A percentile compares a stretch with the other conserved stretches of the same genome.
These are phyloP conservation scores for Xerocomus brunneocitrinus DNA, from an alignment of 768 basidiomycete species.

Conservation along the genomic window DNA sequence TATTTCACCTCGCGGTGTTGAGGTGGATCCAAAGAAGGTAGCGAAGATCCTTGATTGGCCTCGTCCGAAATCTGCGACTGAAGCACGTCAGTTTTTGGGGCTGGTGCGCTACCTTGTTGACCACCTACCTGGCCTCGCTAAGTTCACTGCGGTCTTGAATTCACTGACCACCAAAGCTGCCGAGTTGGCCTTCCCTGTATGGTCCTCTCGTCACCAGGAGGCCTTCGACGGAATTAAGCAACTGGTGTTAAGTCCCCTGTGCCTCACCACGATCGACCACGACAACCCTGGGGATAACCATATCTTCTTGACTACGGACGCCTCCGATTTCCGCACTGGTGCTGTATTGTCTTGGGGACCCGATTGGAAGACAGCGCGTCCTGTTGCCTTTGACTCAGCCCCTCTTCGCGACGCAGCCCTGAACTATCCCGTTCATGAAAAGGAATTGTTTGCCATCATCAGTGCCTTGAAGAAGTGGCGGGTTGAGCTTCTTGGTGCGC, in stretches of 20 bases:
- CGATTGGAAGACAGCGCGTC: background rate
- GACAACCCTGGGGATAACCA: background rate
- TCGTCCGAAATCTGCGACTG: background rate
- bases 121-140: background rate
- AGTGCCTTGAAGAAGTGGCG: conserved; percentile 24
- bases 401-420: background rate
- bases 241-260: background rate
- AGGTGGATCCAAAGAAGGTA: background rate
- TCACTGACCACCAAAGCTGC: background rate
- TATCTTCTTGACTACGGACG: background rate
- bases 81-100: background rate
- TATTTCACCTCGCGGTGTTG: background rate
- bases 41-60: background rate
- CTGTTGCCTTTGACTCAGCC: background rate
- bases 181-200: background rate
- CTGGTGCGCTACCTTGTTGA: background rate
- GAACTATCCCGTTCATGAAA: conserved; percentile 32
- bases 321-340: background rate
- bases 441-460: conserved; percentile 34
- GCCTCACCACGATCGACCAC: background rate
- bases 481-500: conserved; percentile 5
- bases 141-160: background rate
- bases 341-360: background rate
- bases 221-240: background rate
- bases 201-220: background rate